Evolutionary conservation across 2,329 filamentous ascomycete species (phyloP), one percentile per base, ranked within the genome.

Genomic region (Aphanocladium album): DNA sequence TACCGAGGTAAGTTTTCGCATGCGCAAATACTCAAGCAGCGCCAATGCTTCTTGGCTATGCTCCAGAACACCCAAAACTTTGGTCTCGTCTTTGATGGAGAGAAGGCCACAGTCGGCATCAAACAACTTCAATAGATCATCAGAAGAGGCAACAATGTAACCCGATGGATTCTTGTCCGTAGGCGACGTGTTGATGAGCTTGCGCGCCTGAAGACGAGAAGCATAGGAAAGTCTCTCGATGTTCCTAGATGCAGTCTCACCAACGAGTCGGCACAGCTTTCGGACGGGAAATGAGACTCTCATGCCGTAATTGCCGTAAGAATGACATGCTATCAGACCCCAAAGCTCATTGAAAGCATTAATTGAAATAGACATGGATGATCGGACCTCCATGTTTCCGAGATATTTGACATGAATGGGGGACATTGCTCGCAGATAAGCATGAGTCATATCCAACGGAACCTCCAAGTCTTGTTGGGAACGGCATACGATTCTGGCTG

Each of bases 291-390:
- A 96, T 0, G 90, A 90, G 0, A 96, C 91, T n/a, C 92, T 83
- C 90, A 95, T 96, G 4, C 91, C 91, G 49, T 82, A 83, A 2
- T 73, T 62, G 0, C 89, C 91, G 67, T 96, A 96, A 0, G 88
- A 85, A 70, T 96, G 92, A 63, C 91, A 96, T 1, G 91, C 87
- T 45, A 96, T 91, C 30, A 96, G 76, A 0, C 92, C 93, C 93
- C 92, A 96, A 0, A 96, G 76, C 67, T 96, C 89, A 66, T 84
- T 81, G 67, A 96, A 95, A 0, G 90, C 90, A 64, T 91, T 95
- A 69, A 96, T 90, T 1, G 91, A 96, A 63, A 96, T 92, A 0
- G 91, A 96, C 91, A 96, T 96, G 64, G 91, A 96, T 0, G 91
- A 91, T n/a, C 91, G 86, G 0, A 96, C 91, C 8, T 87, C 88